Conservation (phyloP, 495 filamentous ascomycete genomes). For the Aspergillus heteromorphus region DNA sequence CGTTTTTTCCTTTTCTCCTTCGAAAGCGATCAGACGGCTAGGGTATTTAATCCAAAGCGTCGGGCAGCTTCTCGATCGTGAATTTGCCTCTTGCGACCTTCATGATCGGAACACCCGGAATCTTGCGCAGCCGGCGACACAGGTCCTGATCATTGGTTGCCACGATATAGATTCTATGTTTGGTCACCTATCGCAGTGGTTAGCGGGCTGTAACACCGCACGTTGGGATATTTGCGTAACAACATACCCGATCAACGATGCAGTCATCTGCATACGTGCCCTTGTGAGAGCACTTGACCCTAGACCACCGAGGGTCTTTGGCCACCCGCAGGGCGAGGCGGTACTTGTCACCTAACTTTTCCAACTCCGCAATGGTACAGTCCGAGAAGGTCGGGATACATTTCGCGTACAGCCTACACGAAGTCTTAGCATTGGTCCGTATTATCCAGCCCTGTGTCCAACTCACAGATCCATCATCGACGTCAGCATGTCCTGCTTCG, state of each 20-base stretch:
- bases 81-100: slow-evolving; percentile 79
- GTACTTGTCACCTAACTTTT: slow-evolving; percentile 88
- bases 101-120: slow-evolving; percentile 52
- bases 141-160: slow-evolving; percentile 77
- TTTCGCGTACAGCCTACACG: slow-evolving; percentile 45
- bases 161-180: slow-evolving; percentile 79
- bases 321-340: slow-evolving; percentile 84
- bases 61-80: slow-evolving; percentile 84
- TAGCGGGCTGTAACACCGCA: background rate
- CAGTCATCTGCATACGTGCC: slow-evolving; percentile 96
- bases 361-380: slow-evolving; percentile 65
- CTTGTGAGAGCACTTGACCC: slow-evolving; percentile 80
- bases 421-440: slow-evolving; percentile 56
- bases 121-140: slow-evolving; percentile 66
- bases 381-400: slow-evolving; percentile 49
- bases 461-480: slow-evolving; percentile 71
- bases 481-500: slow-evolving; percentile 81
- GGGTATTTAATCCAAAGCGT: slow-evolving; percentile 53
- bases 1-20: background rate
- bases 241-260: slow-evolving; percentile 76
- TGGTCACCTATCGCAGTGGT: slow-evolving; percentile 27
- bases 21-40: background rate
- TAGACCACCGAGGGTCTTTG: slow-evolving; percentile 84
- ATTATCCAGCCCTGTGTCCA: slow-evolving; percentile 50
- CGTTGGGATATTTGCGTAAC: slow-evolving; percentile 27